These are phyloP conservation scores for Fraxinus excelsior DNA, from an alignment of 257 asterid genomes.

Conservation along the genomic window DNA sequence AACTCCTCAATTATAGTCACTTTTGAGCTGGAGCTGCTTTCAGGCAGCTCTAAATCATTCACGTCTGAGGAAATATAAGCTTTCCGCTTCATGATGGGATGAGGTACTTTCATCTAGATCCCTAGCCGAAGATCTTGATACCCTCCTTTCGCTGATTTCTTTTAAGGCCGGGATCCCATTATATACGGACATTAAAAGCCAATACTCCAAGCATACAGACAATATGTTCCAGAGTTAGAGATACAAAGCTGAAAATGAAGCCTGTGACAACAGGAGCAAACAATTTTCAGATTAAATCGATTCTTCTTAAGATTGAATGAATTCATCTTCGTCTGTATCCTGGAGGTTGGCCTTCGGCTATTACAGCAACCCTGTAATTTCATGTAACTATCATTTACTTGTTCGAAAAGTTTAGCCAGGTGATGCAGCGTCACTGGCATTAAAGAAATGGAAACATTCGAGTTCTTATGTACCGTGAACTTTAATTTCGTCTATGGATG, in stretches of 20 bases:
- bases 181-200: conserved; percentile 74
- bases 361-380: conserved; percentile 79
- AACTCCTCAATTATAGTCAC: conserved; percentile 30
- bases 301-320: conserved; percentile 76
- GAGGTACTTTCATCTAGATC: conserved; percentile 34
- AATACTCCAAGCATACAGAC: conserved; percentile 69
- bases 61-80: conserved; percentile 18
- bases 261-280: conserved; percentile 82
- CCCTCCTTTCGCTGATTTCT: conserved; percentile 46
- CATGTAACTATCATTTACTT: not conserved
- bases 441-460: not conserved
- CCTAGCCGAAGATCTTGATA: conserved; percentile 31
- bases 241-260: conserved; percentile 78
- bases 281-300: conserved; percentile 73
- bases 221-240: conserved; percentile 72
- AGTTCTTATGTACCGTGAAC: not conserved
- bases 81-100: conserved; percentile 27
- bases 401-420: not conserved
- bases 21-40: conserved; percentile 35
- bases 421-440: not conserved
- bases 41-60: conserved; percentile 26
- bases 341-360: conserved; percentile 74
- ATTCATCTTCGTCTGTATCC: conserved; percentile 70
- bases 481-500: not conserved
- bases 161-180: conserved; percentile 68